Percentiles rank a stretch among this genome's conserved stretches.
Conservation (phyloP, 441 rosid species). For the Corymbia citriodora region DNA sequence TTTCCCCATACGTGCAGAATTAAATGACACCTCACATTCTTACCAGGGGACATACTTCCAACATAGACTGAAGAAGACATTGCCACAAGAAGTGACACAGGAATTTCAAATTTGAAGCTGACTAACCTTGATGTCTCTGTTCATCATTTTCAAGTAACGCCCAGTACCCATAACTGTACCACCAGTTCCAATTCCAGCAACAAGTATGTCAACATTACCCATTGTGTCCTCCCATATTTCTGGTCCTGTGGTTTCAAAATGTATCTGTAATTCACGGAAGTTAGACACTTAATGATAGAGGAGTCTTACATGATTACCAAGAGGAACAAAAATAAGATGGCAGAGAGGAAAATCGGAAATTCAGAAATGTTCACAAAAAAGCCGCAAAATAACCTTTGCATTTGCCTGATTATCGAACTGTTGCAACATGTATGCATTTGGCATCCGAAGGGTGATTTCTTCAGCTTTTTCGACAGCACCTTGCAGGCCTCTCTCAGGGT, state of each 20-base stretch:
- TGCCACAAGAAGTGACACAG: neutral
- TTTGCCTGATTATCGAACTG: conserved; percentile 78
- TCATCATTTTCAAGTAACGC: conserved; percentile 73
- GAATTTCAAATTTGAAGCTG: neutral
- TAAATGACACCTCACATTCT: neutral
- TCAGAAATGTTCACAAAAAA: neutral
- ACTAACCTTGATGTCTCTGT: conserved; percentile 52
- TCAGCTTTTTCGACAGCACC: conserved; percentile 91
- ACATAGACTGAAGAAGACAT: neutral
- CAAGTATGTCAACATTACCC: conserved; percentile 69
- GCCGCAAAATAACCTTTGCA: conserved; percentile 37
- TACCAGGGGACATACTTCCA: neutral
- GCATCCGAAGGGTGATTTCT: conserved; percentile 56
- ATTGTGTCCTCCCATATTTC: conserved; percentile 95
- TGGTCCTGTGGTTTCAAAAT: conserved; percentile 89
- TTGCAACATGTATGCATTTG: conserved; percentile 68
- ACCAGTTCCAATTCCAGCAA: conserved; percentile 90
- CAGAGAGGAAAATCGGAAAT: neutral
- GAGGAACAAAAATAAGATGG: neutral
- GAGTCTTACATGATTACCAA: neutral
- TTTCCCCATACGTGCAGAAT: neutral
- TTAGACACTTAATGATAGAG: neutral
- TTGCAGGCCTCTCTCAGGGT: conserved; percentile 74
- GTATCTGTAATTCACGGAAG: conserved; percentile 47
- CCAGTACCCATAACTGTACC: conserved; percentile 88